Evolutionary conservation across 2,329 filamentous ascomycete genomes (phyloP).

Genomic region (Boeremia lycopersici): DNA sequence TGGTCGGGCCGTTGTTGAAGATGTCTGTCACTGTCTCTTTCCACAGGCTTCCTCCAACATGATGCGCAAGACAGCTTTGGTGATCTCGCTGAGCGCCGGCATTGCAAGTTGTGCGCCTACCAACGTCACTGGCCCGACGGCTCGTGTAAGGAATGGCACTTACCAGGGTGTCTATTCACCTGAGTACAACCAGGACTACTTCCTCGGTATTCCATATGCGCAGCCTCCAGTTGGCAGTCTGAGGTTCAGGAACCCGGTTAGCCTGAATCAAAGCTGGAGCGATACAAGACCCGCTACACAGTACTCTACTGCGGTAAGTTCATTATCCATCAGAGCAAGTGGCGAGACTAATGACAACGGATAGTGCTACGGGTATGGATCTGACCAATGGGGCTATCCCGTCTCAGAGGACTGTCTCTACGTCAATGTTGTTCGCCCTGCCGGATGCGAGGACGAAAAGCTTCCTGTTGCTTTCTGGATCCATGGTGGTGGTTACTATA

Average conservation of each 20-base stretch:
- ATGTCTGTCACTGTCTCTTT: slow-evolving; percentile 45
- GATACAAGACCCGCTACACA: slow-evolving; percentile 47
- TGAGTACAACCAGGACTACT: slow-evolving; percentile 53
- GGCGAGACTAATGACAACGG: background rate
- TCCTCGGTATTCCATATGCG: slow-evolving; percentile 58
- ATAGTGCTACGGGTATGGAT: slow-evolving; percentile 48
- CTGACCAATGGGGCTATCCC: slow-evolving; percentile 52
- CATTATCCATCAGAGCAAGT: background rate
- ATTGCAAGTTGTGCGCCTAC: slow-evolving; percentile 17
- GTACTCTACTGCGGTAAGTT: slow-evolving; percentile 30
- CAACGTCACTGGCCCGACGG: slow-evolving; percentile 35
- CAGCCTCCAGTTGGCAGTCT: slow-evolving; percentile 49
- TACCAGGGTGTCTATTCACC: slow-evolving; percentile 46
- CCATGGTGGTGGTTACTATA: slow-evolving; percentile 58
- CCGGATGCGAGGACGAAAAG: slow-evolving; percentile 37
- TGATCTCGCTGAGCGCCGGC: slow-evolving; percentile 20
- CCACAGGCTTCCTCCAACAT: slow-evolving; percentile 12
- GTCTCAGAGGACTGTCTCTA: slow-evolving; percentile 59
- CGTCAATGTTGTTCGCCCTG: slow-evolving; percentile 58
- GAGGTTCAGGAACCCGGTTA: slow-evolving; percentile 57
- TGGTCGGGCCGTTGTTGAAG: background rate
- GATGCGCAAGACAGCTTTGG: slow-evolving; percentile 20
- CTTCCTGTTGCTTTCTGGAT: slow-evolving; percentile 63
- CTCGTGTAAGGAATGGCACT: slow-evolving; percentile 52
- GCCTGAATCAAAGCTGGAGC: slow-evolving; percentile 52